Base-by-base conservation (phyloP, 179 eudicot species). In the Vitellaria paradoxa region DNA sequence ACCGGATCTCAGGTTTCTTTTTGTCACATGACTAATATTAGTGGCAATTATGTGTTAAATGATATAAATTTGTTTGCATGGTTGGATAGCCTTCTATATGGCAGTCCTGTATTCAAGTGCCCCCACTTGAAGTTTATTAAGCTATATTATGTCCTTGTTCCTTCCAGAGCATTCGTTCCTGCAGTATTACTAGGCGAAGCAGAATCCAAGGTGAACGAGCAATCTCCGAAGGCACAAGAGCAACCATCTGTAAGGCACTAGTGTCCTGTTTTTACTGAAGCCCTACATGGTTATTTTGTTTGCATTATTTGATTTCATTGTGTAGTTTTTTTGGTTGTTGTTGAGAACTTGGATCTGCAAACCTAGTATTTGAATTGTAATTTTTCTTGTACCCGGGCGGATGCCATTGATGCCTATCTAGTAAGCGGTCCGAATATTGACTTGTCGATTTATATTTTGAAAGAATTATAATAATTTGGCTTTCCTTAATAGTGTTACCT, bases 111-210 rank as follows among this genome's bases (percentile, higher is more conserved):
- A 72, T 72, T 65, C 9, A 68, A 65, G 53, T 72, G 23, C 23
- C 20, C 73, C 56, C 20, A 45, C 56, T 62, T 24, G 78, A 70
- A 64, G 77, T 23, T 63, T 23, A 15, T 17, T 42, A 17, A 53
- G 13, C 59, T 42, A 21, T 71, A n/a, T 78, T 55, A 40, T 49
- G 40, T 40, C 21, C 42, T 68, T 68, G 20, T 79, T 77, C 56
- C 64, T 75, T 81, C 77, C 90, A 96, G 99, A 83, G 99, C 99
- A 76, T 93, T 91, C 88, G 99, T 96, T 76, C 99, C 99, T 24
- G 99, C 99, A 23, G 99, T 96, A 65, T 80, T 96, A 77, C 81
- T 96, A 84, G 99, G 99, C 75, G 99, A 93, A 83, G 83, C 94
- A 53, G 97, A 96, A 79, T 80, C 91, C 59, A 96, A 96, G 87